Conservation (phyloP, 129 eudicot species). For the Artemisia argyi region DNA sequence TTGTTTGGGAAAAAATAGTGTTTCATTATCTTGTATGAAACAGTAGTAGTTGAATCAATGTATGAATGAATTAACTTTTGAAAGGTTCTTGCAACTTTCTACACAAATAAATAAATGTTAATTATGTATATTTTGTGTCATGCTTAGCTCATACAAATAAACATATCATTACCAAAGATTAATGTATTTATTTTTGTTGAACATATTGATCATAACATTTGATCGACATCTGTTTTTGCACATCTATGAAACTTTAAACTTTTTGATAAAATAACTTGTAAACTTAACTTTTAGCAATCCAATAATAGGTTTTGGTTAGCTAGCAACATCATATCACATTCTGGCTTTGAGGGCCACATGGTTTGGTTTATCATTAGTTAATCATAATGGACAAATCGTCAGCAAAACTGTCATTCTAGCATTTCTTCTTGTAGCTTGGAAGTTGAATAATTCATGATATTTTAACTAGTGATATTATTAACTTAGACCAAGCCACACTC, state of each 20-base stretch:
- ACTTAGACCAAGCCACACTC: too few species aligned
- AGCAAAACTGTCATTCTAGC: background rate
- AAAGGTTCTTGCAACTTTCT: constrained; percentile 23
- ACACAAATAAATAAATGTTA: constrained; percentile 21
- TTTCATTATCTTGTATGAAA: constrained; percentile 76
- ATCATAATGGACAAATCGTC: background rate
- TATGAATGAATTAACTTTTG: constrained; percentile 12
- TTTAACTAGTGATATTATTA: too few species aligned
- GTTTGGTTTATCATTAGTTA: constrained; percentile 3
- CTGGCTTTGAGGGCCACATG: constrained; percentile 20
- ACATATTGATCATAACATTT: too few species aligned
- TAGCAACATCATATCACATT: constrained; percentile 18
- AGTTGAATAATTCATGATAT: background rate
- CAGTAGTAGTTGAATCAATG: constrained; percentile 28
- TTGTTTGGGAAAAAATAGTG: constrained; percentile 71
- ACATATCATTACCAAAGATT: background rate
- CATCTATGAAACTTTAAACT: too few species aligned
- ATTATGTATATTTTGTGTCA: background rate
- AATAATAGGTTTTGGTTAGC: constrained; percentile 9
- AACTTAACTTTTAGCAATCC: background rate
- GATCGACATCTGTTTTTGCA: too few species aligned
- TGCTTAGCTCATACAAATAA: background rate
- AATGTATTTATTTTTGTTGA: too few species aligned
- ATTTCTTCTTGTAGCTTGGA: background rate
- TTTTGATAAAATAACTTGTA: too few species aligned